phyloP scores from a whole-genome alignment of 805 yeast species.

The Nakazawaea wyomingensis region DNA sequence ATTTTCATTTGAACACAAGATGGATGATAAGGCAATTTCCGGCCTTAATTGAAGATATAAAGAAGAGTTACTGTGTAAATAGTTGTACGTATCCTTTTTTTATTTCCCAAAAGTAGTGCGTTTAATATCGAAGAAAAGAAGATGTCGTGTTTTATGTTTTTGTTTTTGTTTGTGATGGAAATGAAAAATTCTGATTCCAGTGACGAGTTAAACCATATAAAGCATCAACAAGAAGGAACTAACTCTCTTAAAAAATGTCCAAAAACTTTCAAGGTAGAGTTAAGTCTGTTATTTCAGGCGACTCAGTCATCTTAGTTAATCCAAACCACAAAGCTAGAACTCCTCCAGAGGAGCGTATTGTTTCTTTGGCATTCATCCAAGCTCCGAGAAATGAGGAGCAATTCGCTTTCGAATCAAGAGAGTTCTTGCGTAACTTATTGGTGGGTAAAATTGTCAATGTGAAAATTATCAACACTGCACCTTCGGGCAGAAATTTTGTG shows the following conservation, averaged over 20 bases:
- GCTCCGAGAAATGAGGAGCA: conserved; percentile 50
- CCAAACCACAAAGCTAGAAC: conserved; percentile 33
- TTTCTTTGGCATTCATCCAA: conserved; percentile 61
- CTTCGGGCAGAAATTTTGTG: conserved; percentile 63
- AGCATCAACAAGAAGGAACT: too few species aligned
- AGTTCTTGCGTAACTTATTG: conserved; percentile 52
- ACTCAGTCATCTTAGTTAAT: conserved; percentile 60
- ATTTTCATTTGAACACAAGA: conserved; percentile 1
- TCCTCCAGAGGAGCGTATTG: conserved; percentile 50
- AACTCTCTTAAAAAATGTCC: conserved; percentile 20
- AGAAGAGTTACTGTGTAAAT: too few species aligned
- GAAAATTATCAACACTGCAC: conserved; percentile 48
- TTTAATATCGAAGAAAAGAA: too few species aligned
- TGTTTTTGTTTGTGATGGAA: neutral
- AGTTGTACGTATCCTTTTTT: too few species aligned
- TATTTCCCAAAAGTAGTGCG: too few species aligned
- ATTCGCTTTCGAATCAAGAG: conserved; percentile 54
- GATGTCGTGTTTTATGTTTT: too few species aligned
- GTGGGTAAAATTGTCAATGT: conserved; percentile 62
- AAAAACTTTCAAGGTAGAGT: conserved; percentile 51
- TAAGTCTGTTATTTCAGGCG: conserved; percentile 66
- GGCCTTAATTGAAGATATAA: neutral
- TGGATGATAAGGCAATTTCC: neutral
- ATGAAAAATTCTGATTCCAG: neutral
- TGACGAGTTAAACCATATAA: too few species aligned